Conservation (phyloP, 2,329 filamentous ascomycete genomes). For the Aspergillus nomiae region DNA sequence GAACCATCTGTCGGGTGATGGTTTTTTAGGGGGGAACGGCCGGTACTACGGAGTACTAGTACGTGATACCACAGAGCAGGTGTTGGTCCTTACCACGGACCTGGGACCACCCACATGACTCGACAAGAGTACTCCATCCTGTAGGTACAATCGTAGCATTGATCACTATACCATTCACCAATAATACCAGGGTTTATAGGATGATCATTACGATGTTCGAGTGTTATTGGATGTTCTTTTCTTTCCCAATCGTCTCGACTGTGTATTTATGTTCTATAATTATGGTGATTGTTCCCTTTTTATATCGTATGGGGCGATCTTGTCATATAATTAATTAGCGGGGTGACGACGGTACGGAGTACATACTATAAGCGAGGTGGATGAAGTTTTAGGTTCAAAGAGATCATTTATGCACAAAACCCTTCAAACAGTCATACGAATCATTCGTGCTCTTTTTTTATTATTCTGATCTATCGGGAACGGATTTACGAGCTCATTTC, state of each 20-base stretch:
- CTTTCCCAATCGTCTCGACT: neutral
- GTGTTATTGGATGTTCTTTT: neutral
- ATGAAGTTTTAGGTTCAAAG: neutral
- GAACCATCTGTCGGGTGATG: neutral
- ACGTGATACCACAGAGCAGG: neutral
- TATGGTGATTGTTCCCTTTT: neutral
- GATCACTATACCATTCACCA: neutral
- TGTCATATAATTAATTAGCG: neutral
- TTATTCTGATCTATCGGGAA: conserved; percentile 1
- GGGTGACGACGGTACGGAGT: neutral
- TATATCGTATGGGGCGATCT: neutral
- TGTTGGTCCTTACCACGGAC: neutral
- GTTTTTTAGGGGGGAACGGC: neutral
- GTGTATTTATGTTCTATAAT: neutral
- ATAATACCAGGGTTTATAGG: neutral
- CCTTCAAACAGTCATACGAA: neutral
- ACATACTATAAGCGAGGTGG: neutral
- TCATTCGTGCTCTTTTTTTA: neutral
- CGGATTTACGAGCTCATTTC: conserved; percentile 6
- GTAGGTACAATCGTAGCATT: too few species aligned
- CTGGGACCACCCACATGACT: conserved; percentile 4
- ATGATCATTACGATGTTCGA: neutral
- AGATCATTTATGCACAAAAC: neutral
- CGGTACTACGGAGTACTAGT: neutral
- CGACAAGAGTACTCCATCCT: neutral